Evolutionary conservation across 2,329 filamentous ascomycete species (phyloP).

Genomic region (Claviceps arundinis): DNA sequence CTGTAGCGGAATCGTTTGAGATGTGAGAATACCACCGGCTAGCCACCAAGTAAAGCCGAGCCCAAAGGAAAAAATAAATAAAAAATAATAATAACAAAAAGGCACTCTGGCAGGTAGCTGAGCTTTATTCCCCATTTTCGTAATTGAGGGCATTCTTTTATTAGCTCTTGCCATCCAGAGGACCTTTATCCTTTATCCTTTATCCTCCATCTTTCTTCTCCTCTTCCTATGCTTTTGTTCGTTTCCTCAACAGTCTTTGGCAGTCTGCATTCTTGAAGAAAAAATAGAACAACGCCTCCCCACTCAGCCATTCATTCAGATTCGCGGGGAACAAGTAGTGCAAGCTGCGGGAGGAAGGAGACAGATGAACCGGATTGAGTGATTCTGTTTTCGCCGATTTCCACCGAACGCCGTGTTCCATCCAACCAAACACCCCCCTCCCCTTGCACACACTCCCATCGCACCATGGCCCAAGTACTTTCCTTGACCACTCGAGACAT

Average conservation of each 20-base stretch:
- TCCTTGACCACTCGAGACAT: slow-evolving; percentile 12
- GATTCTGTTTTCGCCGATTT: slow-evolving; percentile 3
- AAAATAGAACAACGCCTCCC: too few relatives aligned
- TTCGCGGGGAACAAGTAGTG: background rate
- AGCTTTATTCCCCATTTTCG: slow-evolving; percentile 4
- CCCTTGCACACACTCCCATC: background rate
- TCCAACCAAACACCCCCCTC: background rate
- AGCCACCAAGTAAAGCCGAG: background rate
- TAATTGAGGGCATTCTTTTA: slow-evolving; percentile 4
- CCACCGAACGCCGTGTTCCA: slow-evolving; percentile 1
- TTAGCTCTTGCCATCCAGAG: slow-evolving; percentile 5
- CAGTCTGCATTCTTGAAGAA: background rate
- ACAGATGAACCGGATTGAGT: background rate
- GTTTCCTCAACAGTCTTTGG: background rate
- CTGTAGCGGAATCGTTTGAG: background rate
- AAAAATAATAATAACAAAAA: background rate
- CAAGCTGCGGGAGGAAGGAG: slow-evolving; percentile 1
- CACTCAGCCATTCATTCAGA: background rate
- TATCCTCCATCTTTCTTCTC: background rate
- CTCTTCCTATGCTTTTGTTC: background rate
- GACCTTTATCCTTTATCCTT: background rate
- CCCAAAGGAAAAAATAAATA: background rate
- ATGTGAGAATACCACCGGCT: slow-evolving; percentile 5
- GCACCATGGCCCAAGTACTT: slow-evolving; percentile 14
- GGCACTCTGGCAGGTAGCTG: background rate